Base-by-base conservation (phyloP, 495 filamentous ascomycete genomes). In the Bacidia gigantensis region DNA sequence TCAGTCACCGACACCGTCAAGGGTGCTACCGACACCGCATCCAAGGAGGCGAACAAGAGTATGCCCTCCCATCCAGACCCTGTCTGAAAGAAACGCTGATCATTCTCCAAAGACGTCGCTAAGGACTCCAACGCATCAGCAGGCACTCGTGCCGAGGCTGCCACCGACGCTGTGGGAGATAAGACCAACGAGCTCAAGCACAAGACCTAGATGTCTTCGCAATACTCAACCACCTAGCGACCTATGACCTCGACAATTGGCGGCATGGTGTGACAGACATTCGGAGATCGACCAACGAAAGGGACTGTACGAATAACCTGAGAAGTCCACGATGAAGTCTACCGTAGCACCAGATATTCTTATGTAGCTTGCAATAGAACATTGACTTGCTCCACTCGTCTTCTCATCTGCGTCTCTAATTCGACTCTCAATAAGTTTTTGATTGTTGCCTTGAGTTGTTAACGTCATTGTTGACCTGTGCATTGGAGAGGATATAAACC, bases 31-130 rank as follows among this genome's bases (percentile, higher is more conserved):
- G 47, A 61, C 26, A 64, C 62, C 47, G 70, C 73, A 26, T 76
- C 72, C 68, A 82, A 82, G 75, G 77, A 81, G 72, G 69, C 74
- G 67, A 81, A 82, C 74, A 82, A 82, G 74, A 22, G 53, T 56
- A 51, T 29, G 32, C 49, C 3, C 1, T 58, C 23, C n/a, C 1
- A 26, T 18, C 49, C 22, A 17, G n/a, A 12, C 2, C 17, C 0
- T 12, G 11, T 50, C 0, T 11, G 24, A 17, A n/a, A 0, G 11
- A 11, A 43, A 21, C 24, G 24, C 41, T 11, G 2, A 22, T 12
- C 35, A 46, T 25, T 26, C n/a, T 22, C 29, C 9, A 23, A n/a
- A 60, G 58, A 40, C 29, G 72, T 79, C 46, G 77, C 77, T 60
- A 78, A 81, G 74, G 77, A 81, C 69, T 60, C 42, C 65, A 63